A percentile compares a stretch with the other conserved stretches of the same genome.
Evolutionary conservation across 148 eudicot species (phyloP).

Genomic region (Silene latifolia): DNA sequence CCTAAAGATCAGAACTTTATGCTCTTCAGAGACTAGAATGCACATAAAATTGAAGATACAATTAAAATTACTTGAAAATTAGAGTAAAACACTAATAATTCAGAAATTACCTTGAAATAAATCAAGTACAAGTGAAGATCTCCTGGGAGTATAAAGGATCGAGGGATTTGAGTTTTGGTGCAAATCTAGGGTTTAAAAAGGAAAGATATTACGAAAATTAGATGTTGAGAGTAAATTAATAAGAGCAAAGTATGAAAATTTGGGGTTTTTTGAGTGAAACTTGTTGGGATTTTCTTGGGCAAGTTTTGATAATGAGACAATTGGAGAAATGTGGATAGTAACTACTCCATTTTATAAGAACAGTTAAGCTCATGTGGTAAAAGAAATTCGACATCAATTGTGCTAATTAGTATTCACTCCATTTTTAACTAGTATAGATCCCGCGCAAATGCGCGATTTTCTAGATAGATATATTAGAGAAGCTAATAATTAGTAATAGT

Average conservation of each 20-base stretch:
- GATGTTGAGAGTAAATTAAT: not conserved
- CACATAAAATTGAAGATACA: not conserved
- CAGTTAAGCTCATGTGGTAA: too few relatives aligned
- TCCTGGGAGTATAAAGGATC: not conserved
- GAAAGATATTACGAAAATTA: not conserved
- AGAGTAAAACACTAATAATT: not conserved
- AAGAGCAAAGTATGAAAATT: not conserved
- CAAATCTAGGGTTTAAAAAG: conserved; percentile 21
- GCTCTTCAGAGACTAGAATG: not conserved
- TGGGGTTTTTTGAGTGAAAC: not conserved
- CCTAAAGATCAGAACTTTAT: conserved; percentile 10
- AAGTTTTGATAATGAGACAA: not conserved
- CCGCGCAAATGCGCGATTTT: too few relatives aligned
- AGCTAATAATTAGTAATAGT: too few relatives aligned
- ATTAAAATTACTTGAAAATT: not conserved
- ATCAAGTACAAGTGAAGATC: not conserved
- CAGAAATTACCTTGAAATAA: not conserved
- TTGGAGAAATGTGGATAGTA: not conserved
- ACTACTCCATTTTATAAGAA: too few relatives aligned
- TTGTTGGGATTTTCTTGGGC: not conserved
- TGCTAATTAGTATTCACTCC: too few relatives aligned
- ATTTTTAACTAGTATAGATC: too few relatives aligned
- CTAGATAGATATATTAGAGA: too few relatives aligned
- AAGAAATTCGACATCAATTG: too few relatives aligned
- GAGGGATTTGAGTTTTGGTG: not conserved